phyloP scores from a whole-genome alignment of 805 yeast species.

The Ogataea methanolica region DNA sequence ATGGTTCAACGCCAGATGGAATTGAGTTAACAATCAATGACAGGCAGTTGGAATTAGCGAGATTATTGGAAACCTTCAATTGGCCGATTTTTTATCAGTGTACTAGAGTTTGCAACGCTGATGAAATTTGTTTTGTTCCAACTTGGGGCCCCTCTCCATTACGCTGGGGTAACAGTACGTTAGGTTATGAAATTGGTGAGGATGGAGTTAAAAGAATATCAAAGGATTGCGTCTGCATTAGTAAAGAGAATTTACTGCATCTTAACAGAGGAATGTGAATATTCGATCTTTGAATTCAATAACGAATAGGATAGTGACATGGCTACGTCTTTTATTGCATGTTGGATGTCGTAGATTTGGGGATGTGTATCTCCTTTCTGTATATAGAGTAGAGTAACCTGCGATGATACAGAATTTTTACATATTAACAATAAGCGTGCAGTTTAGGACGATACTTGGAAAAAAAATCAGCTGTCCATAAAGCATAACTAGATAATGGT shows the following conservation, averaged over 20 bases:
- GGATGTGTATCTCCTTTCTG: too few relatives aligned
- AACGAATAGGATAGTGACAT: too few relatives aligned
- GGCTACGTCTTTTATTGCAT: too few relatives aligned
- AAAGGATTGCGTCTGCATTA: constrained; percentile 16
- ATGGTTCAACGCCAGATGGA: constrained; percentile 7
- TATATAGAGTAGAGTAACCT: too few relatives aligned
- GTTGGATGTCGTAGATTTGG: too few relatives aligned
- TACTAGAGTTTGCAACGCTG: constrained; percentile 35
- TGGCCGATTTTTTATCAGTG: constrained; percentile 45
- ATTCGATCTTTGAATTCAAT: too few relatives aligned
- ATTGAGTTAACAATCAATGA: constrained; percentile 14
- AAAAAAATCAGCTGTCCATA: too few relatives aligned
- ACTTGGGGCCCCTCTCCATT: constrained; percentile 59
- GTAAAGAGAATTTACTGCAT: constrained; percentile 7
- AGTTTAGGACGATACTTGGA: too few relatives aligned
- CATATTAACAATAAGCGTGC: too few relatives aligned
- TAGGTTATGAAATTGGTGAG: constrained; percentile 21
- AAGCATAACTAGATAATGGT: too few relatives aligned
- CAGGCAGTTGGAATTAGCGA: constrained; percentile 3
- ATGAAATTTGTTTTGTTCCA: constrained; percentile 53
- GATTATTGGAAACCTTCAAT: constrained; percentile 27
- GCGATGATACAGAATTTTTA: too few relatives aligned
- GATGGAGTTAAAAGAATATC: constrained; percentile 24
- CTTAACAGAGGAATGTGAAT: background rate
- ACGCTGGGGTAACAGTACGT: constrained; percentile 33